Evolutionary conservation across 1,284 basidiomycete species (phyloP), one percentile per base, ranked within the genome.

Genomic region (Thecaphora thlaspeos): DNA sequence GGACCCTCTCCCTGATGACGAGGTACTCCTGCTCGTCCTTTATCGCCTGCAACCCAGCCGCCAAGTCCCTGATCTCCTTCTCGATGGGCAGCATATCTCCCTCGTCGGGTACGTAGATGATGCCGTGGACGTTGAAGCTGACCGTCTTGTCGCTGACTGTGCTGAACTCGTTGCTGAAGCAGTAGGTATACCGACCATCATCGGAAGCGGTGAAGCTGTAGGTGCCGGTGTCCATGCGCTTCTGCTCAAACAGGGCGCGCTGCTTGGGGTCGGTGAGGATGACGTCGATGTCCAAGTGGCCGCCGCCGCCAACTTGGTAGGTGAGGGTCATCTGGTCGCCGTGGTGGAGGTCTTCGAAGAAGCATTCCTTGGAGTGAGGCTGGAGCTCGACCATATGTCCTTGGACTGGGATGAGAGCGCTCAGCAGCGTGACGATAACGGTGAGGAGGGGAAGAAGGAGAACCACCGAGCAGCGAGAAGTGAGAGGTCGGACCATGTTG

Each of bases 21-120:
- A 99, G 90, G 80, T 99, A 99, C 79, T 96, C 92, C 77, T 98
- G 94, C 79, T 99, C 95, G 74, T 99, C 95, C 80, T 97, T 97
- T 66, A 99, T 91, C 17, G 90, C 82, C 66, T 90, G 86, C 34
- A 98, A 81, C 4, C 87, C 90, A 43, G 86, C 85, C 5, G 90
- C 87, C n/a, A 99, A 81, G 40, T 86, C 82, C 26, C 95, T 87
- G 59, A 98, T 93, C 82, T 98, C 94, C 45, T 88, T 86, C 79
- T 99, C 95, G 54, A 98, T 91, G 2, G 95, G 95, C 41, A 61
- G 44, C 50, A 77, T 73, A 80, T 60, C 63, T 84, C 89, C 89
- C 67, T 91, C 90, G 64, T 90, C 91, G 41, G 86, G 84, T 24
- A 94, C 85, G 73, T 91, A 98, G 59, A 98, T 89, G 46, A 97